Conservation (phyloP, 2,329 filamentous ascomycete genomes). For the Scorias spongiosa region DNA sequence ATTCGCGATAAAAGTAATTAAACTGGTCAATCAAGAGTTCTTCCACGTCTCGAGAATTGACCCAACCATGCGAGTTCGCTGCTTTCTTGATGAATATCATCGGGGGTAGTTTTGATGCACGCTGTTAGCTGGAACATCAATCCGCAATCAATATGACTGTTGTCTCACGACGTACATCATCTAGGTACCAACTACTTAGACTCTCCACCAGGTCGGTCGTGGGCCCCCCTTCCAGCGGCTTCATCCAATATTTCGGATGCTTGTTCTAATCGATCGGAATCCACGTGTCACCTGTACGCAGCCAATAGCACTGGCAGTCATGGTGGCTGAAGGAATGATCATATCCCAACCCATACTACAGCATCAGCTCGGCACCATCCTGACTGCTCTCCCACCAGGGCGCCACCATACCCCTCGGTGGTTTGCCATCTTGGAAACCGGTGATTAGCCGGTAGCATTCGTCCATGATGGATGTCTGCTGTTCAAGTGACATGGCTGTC, state of each 20-base stretch:
- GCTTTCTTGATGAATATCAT: conserved; percentile 60
- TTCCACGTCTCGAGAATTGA: conserved; percentile 42
- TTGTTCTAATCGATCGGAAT: conserved; percentile 53
- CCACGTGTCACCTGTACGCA: conserved; percentile 49
- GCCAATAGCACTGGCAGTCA: conserved; percentile 49
- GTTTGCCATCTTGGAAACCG: conserved; percentile 53
- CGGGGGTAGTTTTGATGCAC: conserved; percentile 37
- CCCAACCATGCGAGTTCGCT: conserved; percentile 49
- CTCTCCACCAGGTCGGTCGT: conserved; percentile 52
- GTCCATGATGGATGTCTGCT: conserved; percentile 60
- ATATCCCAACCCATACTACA: conserved; percentile 54
- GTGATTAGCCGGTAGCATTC: conserved; percentile 56
- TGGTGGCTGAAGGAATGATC: conserved; percentile 53
- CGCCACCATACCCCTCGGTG: conserved; percentile 55
- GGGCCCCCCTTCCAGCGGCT: conserved; percentile 43
- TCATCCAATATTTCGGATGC: conserved; percentile 49
- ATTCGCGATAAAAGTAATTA: conserved; percentile 61
- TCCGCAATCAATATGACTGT: background rate
- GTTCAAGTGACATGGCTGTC: conserved; percentile 54
- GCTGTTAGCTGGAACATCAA: background rate
- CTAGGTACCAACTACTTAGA: conserved; percentile 50
- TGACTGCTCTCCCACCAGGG: conserved; percentile 62
- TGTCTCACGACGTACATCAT: conserved; percentile 20
- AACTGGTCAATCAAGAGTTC: conserved; percentile 53
- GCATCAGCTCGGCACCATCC: conserved; percentile 49